Base-by-base conservation (phyloP, 208 protist species). In the Pavlovales sp. region DNA sequence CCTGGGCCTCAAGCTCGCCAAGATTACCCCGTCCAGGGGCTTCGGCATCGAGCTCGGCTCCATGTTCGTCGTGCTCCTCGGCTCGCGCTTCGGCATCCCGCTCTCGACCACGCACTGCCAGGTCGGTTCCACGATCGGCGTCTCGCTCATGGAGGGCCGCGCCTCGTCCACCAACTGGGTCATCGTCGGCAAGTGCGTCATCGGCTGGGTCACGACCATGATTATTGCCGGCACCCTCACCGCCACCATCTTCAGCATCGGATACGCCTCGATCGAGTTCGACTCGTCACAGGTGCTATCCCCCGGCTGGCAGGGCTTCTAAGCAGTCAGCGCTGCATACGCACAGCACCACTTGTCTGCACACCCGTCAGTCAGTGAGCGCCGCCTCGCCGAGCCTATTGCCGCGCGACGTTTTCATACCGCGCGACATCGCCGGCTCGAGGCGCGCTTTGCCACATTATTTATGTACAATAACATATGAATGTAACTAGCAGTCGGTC, bases 81-180 rank as follows among this genome's bases (percentile, higher is more conserved):
- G 75, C 75, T 79, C 75, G 75, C 38, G n/a, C 75, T 40, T 40
- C 77, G 77, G 77, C 38, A 82, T 89, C 11, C 87, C 87, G 46
- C 44, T 67, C 46, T 67, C 38, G 11, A 89, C 87, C 2, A 89
- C 87, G 0, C 87, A 89, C 41, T 89, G 87, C 44, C 57, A 84
- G 46, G 87, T 89, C 37, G 87, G 87, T 30, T 36, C 77, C 22
- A 81, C 77, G 36, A 84, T 39, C 0, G 79, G 79, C 44, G 79
- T 84, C 32, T 5, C 42, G 4, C 42, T 67, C n/a, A 36, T 67
- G 30, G 79, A 84, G 79, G 79, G 79, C 44, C 20, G 26, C 22
- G 0, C 4, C 28, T 11, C 2, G n/a, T 5, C 36, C 34, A 67
- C 40, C 42, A 84, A 84, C 79, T 40, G n/a, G 42, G 11, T 18